Evolutionary conservation across 2,329 filamentous ascomycete genomes (phyloP).

Genomic region (Aspergillus neotritici): DNA sequence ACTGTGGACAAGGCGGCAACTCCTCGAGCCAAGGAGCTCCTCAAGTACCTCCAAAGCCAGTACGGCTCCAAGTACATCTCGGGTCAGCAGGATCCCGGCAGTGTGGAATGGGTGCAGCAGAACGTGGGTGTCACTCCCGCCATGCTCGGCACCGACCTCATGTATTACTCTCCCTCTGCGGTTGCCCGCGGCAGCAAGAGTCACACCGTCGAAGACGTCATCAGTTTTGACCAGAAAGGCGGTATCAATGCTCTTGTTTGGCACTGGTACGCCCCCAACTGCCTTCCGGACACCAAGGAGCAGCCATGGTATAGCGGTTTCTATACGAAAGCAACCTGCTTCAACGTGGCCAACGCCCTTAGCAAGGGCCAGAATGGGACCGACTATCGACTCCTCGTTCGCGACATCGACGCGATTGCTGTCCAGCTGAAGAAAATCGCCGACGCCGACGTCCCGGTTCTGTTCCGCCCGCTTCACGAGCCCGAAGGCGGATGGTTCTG

Average conservation of each 20-base stretch:
- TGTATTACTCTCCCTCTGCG: too few relatives aligned
- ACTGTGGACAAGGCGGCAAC: slow-evolving; percentile 1
- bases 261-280: slow-evolving; percentile 8
- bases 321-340: slow-evolving; percentile 8
- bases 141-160: slow-evolving; percentile 4
- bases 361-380: slow-evolving; percentile 2
- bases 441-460: slow-evolving; percentile 1
- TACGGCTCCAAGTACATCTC: neutral
- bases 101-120: slow-evolving; percentile 1
- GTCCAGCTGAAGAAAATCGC: slow-evolving; percentile 3
- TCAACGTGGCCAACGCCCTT: slow-evolving; percentile 3
- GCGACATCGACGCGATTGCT: slow-evolving; percentile 8
- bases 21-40: neutral
- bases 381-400: slow-evolving; percentile 7
- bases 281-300: neutral
- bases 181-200: slow-evolving; percentile 3
- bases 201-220: slow-evolving; percentile 6
- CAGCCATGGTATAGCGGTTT: slow-evolving; percentile 8
- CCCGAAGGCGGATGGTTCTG: too few relatives aligned
- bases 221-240: slow-evolving; percentile 1
- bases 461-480: slow-evolving; percentile 5
- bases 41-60: slow-evolving; percentile 1
- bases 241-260: slow-evolving; percentile 9
- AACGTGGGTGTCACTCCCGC: slow-evolving; percentile 2
- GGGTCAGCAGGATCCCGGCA: slow-evolving; percentile 1